Evolutionary conservation across 192 early-diverging fungal genomes (phyloP).

Genomic region (Polychytrium aggregatum): DNA sequence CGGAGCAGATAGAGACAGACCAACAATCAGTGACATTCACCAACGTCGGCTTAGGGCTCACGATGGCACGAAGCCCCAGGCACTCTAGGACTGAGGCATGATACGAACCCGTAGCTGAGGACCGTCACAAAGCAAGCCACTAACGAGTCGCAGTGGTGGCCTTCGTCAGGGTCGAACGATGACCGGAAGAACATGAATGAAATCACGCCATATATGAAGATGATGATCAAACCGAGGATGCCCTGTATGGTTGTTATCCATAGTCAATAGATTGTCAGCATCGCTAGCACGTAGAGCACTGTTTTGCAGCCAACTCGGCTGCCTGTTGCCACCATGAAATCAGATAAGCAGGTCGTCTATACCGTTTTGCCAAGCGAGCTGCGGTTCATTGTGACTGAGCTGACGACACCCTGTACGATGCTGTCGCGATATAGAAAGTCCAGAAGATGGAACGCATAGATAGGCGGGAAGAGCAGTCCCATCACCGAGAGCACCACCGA

Average conservation of each 20-base stretch:
- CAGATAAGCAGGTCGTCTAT: too few relatives aligned
- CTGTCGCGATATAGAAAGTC: constrained; percentile 25
- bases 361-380: constrained; percentile 20
- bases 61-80: too few relatives aligned
- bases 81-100: too few relatives aligned
- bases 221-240: constrained; percentile 24
- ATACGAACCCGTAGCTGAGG: constrained; percentile 18
- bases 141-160: constrained; percentile 17
- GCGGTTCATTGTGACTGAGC: constrained; percentile 19
- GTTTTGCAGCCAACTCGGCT: too few relatives aligned
- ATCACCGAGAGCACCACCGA: constrained; percentile 19
- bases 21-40: too few relatives aligned
- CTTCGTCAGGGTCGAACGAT: constrained; percentile 10
- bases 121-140: constrained; percentile 20
- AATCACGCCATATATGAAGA: constrained; percentile 21
- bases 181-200: constrained; percentile 19
- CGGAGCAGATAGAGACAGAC: neutral
- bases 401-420: constrained; percentile 23
- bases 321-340: too few relatives aligned
- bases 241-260: too few relatives aligned
- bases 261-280: too few relatives aligned
- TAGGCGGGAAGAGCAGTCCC: constrained; percentile 11
- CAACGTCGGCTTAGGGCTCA: too few relatives aligned
- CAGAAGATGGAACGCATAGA: constrained; percentile 20
- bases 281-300: too few relatives aligned